These are phyloP conservation scores for Lagerstroemia speciosa DNA, from an alignment of 345 rosid genomes.

Conservation along the genomic window DNA sequence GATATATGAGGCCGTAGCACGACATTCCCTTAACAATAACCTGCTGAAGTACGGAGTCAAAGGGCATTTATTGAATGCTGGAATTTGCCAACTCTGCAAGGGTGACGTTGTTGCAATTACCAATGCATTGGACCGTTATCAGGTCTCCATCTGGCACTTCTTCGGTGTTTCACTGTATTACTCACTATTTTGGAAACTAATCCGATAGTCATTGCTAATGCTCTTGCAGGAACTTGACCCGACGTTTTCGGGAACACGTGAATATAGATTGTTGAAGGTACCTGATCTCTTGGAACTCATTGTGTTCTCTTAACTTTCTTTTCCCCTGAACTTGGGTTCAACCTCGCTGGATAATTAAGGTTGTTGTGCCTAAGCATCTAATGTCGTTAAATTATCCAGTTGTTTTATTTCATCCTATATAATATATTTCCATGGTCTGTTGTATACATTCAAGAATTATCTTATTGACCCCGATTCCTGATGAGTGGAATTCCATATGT, in stretches of 20 bases:
- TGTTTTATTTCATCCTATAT: too few species aligned
- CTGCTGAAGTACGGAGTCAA: conserved; percentile 93
- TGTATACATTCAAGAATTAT: too few species aligned
- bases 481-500: too few species aligned
- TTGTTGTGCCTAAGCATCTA: background rate
- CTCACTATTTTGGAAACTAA: background rate
- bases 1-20: conserved; percentile 83
- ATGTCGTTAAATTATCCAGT: too few species aligned
- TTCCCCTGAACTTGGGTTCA: background rate
- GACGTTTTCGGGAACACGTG: conserved; percentile 90
- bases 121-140: conserved; percentile 85
- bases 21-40: conserved; percentile 61
- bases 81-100: conserved; percentile 92
- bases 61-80: conserved; percentile 97
- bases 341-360: background rate
- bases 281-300: conserved; percentile 6
- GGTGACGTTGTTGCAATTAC: conserved; percentile 77
- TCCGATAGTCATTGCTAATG: conserved; percentile 8
- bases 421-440: too few species aligned
- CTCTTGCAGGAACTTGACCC: conserved; percentile 83
- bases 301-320: background rate
- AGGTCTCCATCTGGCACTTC: conserved; percentile 40
- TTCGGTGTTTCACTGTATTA: conserved; percentile 1
- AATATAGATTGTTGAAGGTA: conserved; percentile 65
- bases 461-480: too few species aligned